Conservation (phyloP, 1,284 basidiomycete species). For the Marasmius tenuissimus region DNA sequence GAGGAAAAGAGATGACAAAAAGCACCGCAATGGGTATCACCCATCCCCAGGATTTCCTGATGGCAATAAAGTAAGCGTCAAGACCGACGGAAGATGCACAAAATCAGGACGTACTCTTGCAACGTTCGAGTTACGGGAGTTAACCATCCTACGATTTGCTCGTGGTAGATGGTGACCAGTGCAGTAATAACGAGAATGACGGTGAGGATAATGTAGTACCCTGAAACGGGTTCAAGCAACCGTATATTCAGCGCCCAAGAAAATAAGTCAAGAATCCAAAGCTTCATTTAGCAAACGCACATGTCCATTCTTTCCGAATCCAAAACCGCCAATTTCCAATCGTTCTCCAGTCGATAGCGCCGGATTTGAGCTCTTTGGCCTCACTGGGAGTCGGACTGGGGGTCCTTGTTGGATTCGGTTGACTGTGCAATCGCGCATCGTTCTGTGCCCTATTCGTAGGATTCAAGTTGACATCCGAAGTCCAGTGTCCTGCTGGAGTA, state of each 20-base stretch:
- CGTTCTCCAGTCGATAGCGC: slow-evolving; percentile 3
- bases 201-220: slow-evolving; percentile 46
- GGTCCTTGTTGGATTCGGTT: background rate
- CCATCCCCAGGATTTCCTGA: slow-evolving; percentile 6
- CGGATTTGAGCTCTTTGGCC: slow-evolving; percentile 1
- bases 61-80: background rate
- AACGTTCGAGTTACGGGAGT: slow-evolving; percentile 6
- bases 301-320: slow-evolving; percentile 1
- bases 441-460: background rate
- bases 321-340: background rate
- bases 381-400: slow-evolving; percentile 11
- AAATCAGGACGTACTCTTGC: slow-evolving; percentile 2
- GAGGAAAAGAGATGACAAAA: slow-evolving; percentile 14
- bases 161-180: slow-evolving; percentile 9
- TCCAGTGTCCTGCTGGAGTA: background rate
- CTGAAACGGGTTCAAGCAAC: slow-evolving; percentile 30
- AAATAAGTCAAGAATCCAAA: background rate
- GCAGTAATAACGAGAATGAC: slow-evolving; percentile 25
- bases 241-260: background rate
- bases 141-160: slow-evolving; percentile 12
- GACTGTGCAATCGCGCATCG: background rate
- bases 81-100: background rate
- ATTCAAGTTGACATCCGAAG: background rate
- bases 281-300: slow-evolving; percentile 1
- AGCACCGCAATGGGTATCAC: slow-evolving; percentile 12